Evolutionary conservation across 2,329 filamentous ascomycete genomes (phyloP).

Genomic region (Gremmenia infestans): DNA sequence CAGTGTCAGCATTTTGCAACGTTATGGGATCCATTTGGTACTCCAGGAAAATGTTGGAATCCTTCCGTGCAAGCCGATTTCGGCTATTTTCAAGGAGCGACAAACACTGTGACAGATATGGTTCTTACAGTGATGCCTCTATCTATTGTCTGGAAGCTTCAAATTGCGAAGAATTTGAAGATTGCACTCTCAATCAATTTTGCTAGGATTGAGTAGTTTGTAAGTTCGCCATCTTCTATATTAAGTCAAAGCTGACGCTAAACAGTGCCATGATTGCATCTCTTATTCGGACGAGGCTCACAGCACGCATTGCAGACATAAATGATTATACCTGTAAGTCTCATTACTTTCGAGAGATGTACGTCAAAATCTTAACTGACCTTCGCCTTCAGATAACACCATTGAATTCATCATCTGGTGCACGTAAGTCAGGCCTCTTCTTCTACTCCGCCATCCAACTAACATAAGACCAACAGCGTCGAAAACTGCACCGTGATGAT

Average conservation of each 20-base stretch:
- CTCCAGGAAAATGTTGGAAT: neutral
- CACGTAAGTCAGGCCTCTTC: neutral
- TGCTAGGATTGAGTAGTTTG: conserved; percentile 11
- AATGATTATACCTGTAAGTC: conserved; percentile 13
- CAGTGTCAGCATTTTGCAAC: neutral
- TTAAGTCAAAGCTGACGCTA: neutral
- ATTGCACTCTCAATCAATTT: conserved; percentile 2
- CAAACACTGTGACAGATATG: conserved; percentile 10
- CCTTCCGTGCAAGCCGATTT: neutral
- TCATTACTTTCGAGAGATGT: neutral
- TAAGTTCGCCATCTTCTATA: neutral
- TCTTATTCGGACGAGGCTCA: conserved; percentile 9
- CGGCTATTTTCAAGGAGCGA: conserved; percentile 4
- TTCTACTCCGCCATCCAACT: neutral
- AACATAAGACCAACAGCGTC: neutral
- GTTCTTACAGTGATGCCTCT: conserved; percentile 10
- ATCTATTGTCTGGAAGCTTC: conserved; percentile 9
- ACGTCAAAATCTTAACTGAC: neutral
- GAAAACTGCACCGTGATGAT: conserved; percentile 10
- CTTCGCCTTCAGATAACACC: conserved; percentile 2
- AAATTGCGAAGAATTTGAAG: conserved; percentile 8
- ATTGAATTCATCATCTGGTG: conserved; percentile 10
- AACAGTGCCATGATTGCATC: conserved; percentile 11
- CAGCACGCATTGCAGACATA: conserved; percentile 5
- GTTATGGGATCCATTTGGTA: conserved; percentile 7